These are phyloP conservation scores for Aspergillus sp. DNA, from an alignment of 2,329 filamentous ascomycete species.

Conservation along the genomic window DNA sequence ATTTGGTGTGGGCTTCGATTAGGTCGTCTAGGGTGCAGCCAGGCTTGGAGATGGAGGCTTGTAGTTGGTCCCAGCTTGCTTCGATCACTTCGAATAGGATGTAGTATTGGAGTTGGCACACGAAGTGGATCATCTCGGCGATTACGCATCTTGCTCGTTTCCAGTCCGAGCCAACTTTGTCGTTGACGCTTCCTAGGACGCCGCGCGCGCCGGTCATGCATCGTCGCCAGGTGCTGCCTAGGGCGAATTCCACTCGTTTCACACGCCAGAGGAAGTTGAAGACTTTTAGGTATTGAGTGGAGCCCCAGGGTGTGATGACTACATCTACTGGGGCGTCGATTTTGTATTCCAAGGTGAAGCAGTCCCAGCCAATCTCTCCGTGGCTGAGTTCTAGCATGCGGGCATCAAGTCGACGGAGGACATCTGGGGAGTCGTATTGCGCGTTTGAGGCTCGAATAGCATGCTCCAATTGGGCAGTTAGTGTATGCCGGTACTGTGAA, in stretches of 20 bases:
- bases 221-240: conserved; percentile 87
- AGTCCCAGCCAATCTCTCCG: conserved; percentile 98
- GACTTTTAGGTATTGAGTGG: conserved; percentile 94
- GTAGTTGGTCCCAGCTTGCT: conserved; percentile 87
- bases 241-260: conserved; percentile 93
- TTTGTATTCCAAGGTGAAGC: conserved; percentile 98
- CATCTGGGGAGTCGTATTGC: conserved; percentile 90
- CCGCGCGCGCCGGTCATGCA: conserved; percentile 93
- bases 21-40: conserved; percentile 92
- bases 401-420: conserved; percentile 88
- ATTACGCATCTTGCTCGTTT: conserved; percentile 84
- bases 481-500: conserved; percentile 90
- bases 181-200: conserved; percentile 77
- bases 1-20: conserved; percentile 85
- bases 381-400: conserved; percentile 96
- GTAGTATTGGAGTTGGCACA: conserved; percentile 96
- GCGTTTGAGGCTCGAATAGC: conserved; percentile 96
- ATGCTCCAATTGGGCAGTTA: conserved; percentile 97
- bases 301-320: conserved; percentile 93
- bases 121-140: conserved; percentile 98
- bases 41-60: conserved; percentile 77
- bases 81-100: conserved; percentile 99
- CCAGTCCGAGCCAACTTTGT: conserved; percentile 77
- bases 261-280: conserved; percentile 99
- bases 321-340: conserved; percentile 96